phyloP scores from a whole-genome alignment of 257 asterid species.

The Solanum lignicaule region DNA sequence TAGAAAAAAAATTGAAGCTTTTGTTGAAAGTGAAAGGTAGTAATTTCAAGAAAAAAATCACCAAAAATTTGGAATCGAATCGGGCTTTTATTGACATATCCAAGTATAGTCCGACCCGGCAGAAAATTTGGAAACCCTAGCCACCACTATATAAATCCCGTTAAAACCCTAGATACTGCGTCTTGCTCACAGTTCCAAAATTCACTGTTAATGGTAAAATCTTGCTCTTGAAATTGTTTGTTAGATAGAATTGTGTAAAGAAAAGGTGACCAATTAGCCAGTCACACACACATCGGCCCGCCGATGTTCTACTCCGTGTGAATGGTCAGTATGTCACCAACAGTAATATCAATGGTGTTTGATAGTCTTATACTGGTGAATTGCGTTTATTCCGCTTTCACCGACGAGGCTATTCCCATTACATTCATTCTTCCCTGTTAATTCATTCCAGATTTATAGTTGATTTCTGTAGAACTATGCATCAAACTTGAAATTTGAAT shows the following conservation, averaged over 20 bases:
- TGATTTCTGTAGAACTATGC: background rate
- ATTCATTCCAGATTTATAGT: background rate
- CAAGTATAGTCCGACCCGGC: background rate
- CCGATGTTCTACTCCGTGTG: background rate
- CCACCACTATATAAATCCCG: background rate
- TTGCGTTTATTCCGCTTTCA: background rate
- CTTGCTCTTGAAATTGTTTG: background rate
- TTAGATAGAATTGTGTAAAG: background rate
- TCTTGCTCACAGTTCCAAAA: too few relatives aligned
- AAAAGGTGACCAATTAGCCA: conserved; percentile 1
- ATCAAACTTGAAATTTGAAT: too few relatives aligned
- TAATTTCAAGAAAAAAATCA: too few relatives aligned
- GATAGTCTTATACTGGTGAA: background rate
- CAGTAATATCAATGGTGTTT: background rate
- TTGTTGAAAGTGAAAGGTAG: background rate
- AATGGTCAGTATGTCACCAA: background rate
- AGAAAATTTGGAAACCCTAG: background rate
- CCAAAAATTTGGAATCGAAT: too few relatives aligned
- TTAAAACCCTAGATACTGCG: background rate
- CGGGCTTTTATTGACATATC: background rate
- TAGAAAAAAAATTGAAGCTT: background rate
- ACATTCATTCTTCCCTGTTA: background rate
- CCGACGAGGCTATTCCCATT: background rate
- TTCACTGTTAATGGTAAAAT: background rate
- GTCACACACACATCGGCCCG: background rate